These are phyloP conservation scores for Nakaseomyces delphensis DNA, from an alignment of 1,139 yeast species.

Conservation along the genomic window DNA sequence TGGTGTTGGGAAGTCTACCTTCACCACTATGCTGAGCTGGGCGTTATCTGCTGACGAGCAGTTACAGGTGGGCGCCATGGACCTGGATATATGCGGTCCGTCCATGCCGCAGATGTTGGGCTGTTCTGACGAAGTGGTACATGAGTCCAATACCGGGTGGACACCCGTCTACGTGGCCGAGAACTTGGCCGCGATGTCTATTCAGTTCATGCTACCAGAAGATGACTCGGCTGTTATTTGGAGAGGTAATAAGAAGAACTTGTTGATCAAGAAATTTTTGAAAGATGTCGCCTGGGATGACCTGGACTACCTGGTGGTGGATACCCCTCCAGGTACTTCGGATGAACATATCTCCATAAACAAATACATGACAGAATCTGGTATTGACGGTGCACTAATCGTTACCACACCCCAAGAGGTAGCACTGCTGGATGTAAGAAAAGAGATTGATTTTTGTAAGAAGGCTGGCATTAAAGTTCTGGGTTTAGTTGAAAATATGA, in stretches of 20 bases:
- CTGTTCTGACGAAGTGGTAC: constrained; percentile 77
- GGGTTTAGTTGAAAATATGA: constrained; percentile 95
- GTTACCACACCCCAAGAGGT: constrained; percentile 99
- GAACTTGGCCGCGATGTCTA: constrained; percentile 90
- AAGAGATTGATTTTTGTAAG: constrained; percentile 88
- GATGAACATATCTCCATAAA: constrained; percentile 93
- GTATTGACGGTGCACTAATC: constrained; percentile 90
- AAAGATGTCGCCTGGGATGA: constrained; percentile 89
- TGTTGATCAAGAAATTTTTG: constrained; percentile 84
- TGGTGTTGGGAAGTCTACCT: constrained; percentile 96
- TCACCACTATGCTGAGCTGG: constrained; percentile 92
- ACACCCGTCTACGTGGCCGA: constrained; percentile 95
- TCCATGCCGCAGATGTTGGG: constrained; percentile 94
- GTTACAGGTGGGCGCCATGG: constrained; percentile 91
- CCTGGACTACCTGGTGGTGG: constrained; percentile 80
- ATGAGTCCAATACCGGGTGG: constrained; percentile 89
- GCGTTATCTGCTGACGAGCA: constrained; percentile 86
- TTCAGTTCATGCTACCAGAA: constrained; percentile 90
- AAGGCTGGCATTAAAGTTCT: constrained; percentile 80
- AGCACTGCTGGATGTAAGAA: constrained; percentile 86
- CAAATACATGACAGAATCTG: constrained; percentile 77
- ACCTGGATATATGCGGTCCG: constrained; percentile 95
- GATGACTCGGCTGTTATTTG: constrained; percentile 91
- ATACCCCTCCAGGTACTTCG: constrained; percentile 98
- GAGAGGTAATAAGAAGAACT: constrained; percentile 94